Percentiles rank a stretch among this genome's conserved stretches.
Conservation (phyloP, 805 yeast species). For the Lipomyces starkeyi region DNA sequence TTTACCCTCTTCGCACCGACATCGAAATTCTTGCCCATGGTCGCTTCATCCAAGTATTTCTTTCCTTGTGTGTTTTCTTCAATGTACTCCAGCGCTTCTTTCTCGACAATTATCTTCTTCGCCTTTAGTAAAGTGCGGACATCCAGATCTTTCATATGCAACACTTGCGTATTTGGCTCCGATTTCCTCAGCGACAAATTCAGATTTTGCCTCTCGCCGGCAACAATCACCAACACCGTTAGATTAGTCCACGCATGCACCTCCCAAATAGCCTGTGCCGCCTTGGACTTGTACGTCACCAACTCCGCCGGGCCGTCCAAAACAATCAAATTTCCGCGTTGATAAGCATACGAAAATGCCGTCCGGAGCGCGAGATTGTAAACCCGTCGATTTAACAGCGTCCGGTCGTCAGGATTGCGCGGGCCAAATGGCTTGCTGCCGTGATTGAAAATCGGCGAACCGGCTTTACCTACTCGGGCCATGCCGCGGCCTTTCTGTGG, state of each 20-base stretch:
- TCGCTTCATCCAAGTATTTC: slow-evolving; percentile 20
- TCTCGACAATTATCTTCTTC: slow-evolving; percentile 33
- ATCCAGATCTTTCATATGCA: slow-evolving; percentile 30
- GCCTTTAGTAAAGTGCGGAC: slow-evolving; percentile 33
- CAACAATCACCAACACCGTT: slow-evolving; percentile 19
- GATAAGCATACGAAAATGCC: slow-evolving; percentile 82
- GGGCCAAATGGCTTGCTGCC: slow-evolving; percentile 91
- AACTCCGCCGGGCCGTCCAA: slow-evolving; percentile 61
- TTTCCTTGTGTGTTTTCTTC: slow-evolving; percentile 31
- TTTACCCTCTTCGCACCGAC: not conserved
- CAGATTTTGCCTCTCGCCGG: slow-evolving; percentile 16
- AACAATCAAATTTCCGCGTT: slow-evolving; percentile 71
- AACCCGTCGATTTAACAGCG: slow-evolving; percentile 73
- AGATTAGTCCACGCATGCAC: slow-evolving; percentile 19
- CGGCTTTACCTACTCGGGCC: slow-evolving; percentile 96
- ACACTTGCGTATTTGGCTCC: slow-evolving; percentile 13
- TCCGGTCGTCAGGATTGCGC: slow-evolving; percentile 86
- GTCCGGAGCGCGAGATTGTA: slow-evolving; percentile 78
- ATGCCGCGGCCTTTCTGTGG: slow-evolving; percentile 94
- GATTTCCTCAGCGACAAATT: slow-evolving; percentile 7
- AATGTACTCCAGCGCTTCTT: slow-evolving; percentile 29
- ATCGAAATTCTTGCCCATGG: slow-evolving; percentile 11
- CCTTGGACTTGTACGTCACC: slow-evolving; percentile 15
- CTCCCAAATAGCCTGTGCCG: slow-evolving; percentile 19
- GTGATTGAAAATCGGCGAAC: slow-evolving; percentile 87